phyloP scores from a whole-genome alignment of 768 basidiomycete species.

The Polyporus arcularius region DNA sequence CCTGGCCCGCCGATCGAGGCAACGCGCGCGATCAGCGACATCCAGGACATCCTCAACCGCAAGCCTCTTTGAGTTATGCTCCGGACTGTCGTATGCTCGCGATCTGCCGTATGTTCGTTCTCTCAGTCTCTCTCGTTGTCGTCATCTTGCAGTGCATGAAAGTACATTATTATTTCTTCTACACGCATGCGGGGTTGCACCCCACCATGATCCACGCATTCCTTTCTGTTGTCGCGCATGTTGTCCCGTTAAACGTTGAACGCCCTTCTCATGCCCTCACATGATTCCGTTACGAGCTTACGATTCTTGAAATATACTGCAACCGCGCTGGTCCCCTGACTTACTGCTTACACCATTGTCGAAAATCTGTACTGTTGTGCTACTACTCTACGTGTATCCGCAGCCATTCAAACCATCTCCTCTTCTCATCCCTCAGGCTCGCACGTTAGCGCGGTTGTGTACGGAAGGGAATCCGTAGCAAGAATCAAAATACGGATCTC shows the following conservation, averaged over 20 bases:
- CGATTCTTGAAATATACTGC: not conserved
- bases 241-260: constrained; percentile 13
- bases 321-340: not conserved
- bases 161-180: constrained; percentile 17
- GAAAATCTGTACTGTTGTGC: constrained; percentile 18
- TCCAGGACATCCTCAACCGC: constrained; percentile 67
- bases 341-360: not conserved
- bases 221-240: constrained; percentile 9
- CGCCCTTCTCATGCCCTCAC: constrained; percentile 13
- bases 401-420: constrained; percentile 3
- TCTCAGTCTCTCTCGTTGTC: constrained; percentile 4
- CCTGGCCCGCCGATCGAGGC: constrained; percentile 73
- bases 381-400: constrained; percentile 17
- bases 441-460: not conserved
- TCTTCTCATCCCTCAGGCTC: not conserved
- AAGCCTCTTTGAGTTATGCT: constrained; percentile 31
- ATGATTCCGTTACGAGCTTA: constrained; percentile 16
- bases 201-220: not conserved
- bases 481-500: no score
- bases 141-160: constrained; percentile 22
- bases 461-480: no score
- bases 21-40: constrained; percentile 69
- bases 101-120: constrained; percentile 4
- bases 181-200: constrained; percentile 17
- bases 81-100: not conserved